phyloP scores from a whole-genome alignment of 2,329 filamentous ascomycete species.

The Paracoccidioides brasiliensis region DNA sequence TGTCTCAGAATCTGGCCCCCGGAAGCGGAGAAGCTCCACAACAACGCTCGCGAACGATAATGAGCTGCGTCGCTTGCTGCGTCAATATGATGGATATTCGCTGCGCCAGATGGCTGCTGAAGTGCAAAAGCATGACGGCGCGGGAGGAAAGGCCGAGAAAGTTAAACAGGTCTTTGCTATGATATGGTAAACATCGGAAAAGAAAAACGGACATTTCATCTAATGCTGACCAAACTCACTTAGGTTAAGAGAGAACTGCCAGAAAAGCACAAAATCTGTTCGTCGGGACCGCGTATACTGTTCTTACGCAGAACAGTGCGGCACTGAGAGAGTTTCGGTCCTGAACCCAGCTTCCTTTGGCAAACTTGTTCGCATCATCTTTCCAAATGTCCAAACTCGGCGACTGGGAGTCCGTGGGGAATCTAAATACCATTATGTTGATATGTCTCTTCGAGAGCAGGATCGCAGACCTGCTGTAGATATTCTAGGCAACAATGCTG shows the following conservation, averaged over 20 bases:
- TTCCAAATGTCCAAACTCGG: slow-evolving; percentile 85
- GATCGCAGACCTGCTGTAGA: slow-evolving; percentile 24
- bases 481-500: background rate
- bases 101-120: slow-evolving; percentile 37
- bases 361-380: slow-evolving; percentile 90
- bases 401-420: slow-evolving; percentile 86
- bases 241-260: slow-evolving; percentile 37
- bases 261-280: slow-evolving; percentile 50
- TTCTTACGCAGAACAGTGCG: slow-evolving; percentile 86
- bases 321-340: slow-evolving; percentile 84
- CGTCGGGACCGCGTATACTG: slow-evolving; percentile 88
- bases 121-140: slow-evolving; percentile 37
- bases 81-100: slow-evolving; percentile 34
- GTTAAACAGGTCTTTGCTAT: slow-evolving; percentile 41
- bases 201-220: background rate
- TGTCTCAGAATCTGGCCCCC: slow-evolving; percentile 29
- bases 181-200: slow-evolving; percentile 31
- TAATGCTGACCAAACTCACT: slow-evolving; percentile 2
- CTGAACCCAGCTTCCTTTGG: slow-evolving; percentile 95
- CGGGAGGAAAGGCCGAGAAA: slow-evolving; percentile 38
- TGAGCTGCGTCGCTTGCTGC: slow-evolving; percentile 34
- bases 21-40: slow-evolving; percentile 35
- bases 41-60: slow-evolving; percentile 38
- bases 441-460: slow-evolving; percentile 35
- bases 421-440: slow-evolving; percentile 89